These are phyloP conservation scores for Nepenthes mirabilis DNA, from an alignment of 148 eudicot species.

Conservation along the genomic window DNA sequence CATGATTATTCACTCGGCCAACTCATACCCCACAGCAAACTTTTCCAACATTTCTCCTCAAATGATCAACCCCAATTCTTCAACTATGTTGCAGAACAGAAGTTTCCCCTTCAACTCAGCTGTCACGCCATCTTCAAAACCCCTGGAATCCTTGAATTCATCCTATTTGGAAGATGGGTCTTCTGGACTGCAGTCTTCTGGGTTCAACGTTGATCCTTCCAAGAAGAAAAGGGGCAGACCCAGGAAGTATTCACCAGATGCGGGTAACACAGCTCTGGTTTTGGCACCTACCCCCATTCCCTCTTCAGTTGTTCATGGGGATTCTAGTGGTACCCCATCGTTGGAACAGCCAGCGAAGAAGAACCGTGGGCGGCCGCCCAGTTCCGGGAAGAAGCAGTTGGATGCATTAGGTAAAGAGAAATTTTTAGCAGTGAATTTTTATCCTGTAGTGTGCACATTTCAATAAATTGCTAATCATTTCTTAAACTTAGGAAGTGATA, in stretches of 20 bases:
- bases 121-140: constrained; percentile 9
- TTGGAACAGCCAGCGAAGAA: constrained; percentile 20
- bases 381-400: constrained; percentile 52
- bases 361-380: constrained; percentile 50
- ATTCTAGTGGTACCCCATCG: constrained; percentile 20
- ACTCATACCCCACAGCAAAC: constrained; percentile 13
- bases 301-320: constrained; percentile 11
- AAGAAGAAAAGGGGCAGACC: constrained; percentile 89
- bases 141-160: constrained; percentile 16
- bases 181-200: constrained; percentile 8
- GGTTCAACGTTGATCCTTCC: constrained; percentile 25
- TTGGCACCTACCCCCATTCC: constrained; percentile 26
- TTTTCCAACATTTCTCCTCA: constrained; percentile 13
- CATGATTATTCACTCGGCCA: constrained; percentile 19
- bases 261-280: constrained; percentile 35
- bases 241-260: constrained; percentile 77
- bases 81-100: constrained; percentile 22
- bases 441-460: not conserved
- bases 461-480: not conserved
- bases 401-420: constrained; percentile 61
- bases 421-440: not conserved
- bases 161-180: constrained; percentile 27
- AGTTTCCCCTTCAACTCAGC: constrained; percentile 32
- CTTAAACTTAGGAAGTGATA: not conserved
- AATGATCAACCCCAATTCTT: constrained; percentile 23